Conservation (phyloP, 805 yeast species). For the Kazachstania bromeliacearum region DNA sequence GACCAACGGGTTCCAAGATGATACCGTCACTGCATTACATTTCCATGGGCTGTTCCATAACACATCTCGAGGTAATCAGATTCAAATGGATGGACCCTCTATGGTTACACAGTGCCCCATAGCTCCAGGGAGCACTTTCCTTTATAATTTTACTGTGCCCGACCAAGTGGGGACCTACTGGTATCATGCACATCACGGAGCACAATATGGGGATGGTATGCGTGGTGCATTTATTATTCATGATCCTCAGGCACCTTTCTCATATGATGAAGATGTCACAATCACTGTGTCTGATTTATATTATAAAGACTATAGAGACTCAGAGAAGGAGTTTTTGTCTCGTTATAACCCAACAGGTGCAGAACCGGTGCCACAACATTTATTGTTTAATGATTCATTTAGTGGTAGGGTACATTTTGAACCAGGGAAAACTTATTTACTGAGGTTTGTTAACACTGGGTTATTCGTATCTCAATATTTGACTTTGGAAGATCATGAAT, state of each 20-base stretch:
- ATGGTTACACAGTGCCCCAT: constrained; percentile 76
- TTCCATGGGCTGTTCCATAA: constrained; percentile 72
- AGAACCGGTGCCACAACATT: constrained; percentile 67
- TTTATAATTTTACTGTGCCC: constrained; percentile 61
- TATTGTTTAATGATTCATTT: constrained; percentile 55
- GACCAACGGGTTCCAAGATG: constrained; percentile 47
- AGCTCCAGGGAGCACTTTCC: constrained; percentile 52
- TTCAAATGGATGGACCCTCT: constrained; percentile 72
- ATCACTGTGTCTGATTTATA: constrained; percentile 57
- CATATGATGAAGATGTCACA: constrained; percentile 52
- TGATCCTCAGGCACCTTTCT: constrained; percentile 45
- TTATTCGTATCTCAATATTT: constrained; percentile 67
- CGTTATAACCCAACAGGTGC: constrained; percentile 78
- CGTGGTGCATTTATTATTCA: constrained; percentile 61
- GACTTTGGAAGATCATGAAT: constrained; percentile 59
- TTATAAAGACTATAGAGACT: constrained; percentile 41
- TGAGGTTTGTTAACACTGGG: constrained; percentile 59
- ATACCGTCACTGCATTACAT: constrained; percentile 50
- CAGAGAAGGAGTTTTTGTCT: constrained; percentile 42
- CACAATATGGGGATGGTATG: constrained; percentile 72
- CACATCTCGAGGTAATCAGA: constrained; percentile 35
- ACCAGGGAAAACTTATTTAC: constrained; percentile 51
- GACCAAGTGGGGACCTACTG: constrained; percentile 72
- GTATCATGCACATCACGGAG: constrained; percentile 74
- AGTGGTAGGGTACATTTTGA: constrained; percentile 47